phyloP scores from a whole-genome alignment of 306 rosid species.

The Cucurbita pepo region DNA sequence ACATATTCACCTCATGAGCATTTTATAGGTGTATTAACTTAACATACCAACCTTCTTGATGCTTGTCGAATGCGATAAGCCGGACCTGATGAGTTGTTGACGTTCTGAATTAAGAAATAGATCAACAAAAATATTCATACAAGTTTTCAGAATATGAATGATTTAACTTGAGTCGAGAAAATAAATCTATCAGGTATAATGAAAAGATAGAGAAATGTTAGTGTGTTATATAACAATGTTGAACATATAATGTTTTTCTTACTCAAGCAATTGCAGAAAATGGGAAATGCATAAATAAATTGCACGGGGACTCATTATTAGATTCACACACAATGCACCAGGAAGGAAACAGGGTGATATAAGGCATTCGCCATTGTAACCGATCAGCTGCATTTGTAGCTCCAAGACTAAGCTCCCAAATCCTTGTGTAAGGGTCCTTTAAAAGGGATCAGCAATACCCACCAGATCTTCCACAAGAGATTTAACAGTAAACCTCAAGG shows the following conservation, averaged over 20 bases:
- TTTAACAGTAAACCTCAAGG: too few species aligned
- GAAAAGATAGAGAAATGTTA: not conserved
- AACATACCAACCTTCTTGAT: conserved; percentile 51
- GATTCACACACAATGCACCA: too few species aligned
- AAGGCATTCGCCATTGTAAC: not conserved
- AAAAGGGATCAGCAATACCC: too few species aligned
- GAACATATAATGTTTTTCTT: not conserved
- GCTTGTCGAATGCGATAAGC: conserved; percentile 38
- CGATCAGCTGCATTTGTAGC: too few species aligned
- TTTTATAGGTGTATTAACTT: not conserved
- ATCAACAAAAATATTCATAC: not conserved
- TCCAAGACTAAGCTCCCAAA: too few species aligned
- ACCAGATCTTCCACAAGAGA: too few species aligned
- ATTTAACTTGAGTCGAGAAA: not conserved
- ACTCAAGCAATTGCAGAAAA: not conserved
- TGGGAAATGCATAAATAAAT: too few species aligned
- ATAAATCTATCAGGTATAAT: not conserved
- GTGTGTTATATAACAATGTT: not conserved
- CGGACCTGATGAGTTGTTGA: conserved; percentile 40
- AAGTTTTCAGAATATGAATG: not conserved
- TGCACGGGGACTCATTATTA: too few species aligned
- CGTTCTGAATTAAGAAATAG: conserved; percentile 18
- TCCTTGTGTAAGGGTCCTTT: too few species aligned
- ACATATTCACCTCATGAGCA: not conserved
- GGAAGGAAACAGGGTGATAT: too few species aligned